These are phyloP conservation scores for Actinomortierella wolfii DNA, from an alignment of 371 early-diverging fungal genomes.

Conservation along the genomic window DNA sequence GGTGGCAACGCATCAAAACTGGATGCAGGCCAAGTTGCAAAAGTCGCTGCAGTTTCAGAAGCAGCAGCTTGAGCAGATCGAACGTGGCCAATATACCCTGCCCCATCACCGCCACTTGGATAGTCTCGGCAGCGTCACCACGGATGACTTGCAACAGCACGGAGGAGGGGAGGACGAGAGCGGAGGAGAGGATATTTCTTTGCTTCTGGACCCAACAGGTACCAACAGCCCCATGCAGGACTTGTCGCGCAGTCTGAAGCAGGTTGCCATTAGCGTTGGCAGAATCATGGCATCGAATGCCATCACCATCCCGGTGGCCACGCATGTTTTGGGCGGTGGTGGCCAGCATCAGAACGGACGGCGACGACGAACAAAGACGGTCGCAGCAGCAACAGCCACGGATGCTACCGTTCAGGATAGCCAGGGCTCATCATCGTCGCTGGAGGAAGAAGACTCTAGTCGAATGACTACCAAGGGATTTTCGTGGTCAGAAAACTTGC, in stretches of 20 bases:
- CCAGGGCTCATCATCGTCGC: too few relatives aligned
- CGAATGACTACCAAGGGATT: too few relatives aligned
- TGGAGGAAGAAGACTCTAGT: too few relatives aligned
- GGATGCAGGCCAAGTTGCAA: slow-evolving; percentile 39
- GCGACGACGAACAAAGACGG: too few relatives aligned
- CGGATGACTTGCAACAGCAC: too few relatives aligned
- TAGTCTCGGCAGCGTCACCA: background rate
- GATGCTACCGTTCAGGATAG: too few relatives aligned
- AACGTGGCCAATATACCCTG: slow-evolving; percentile 3
- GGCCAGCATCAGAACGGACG: background rate
- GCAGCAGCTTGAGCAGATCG: slow-evolving; percentile 35
- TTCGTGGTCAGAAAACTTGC: too few relatives aligned
- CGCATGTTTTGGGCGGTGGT: background rate
- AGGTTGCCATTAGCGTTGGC: slow-evolving; percentile 40
- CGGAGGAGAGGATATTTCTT: too few relatives aligned
- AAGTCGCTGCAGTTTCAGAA: slow-evolving; percentile 37
- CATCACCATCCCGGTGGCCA: background rate
- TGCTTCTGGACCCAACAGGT: too few relatives aligned
- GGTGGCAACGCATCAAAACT: slow-evolving; percentile 42
- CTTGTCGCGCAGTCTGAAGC: slow-evolving; percentile 31
- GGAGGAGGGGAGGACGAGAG: too few relatives aligned
- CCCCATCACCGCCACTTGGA: too few relatives aligned
- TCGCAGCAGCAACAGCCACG: too few relatives aligned
- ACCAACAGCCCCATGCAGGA: slow-evolving; percentile 17
- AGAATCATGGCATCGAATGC: slow-evolving; percentile 24